Percentiles rank a stretch among this genome's conserved stretches.
Evolutionary conservation across 2,329 filamentous ascomycete genomes (phyloP).

Genomic region (Botrytis squamosa): DNA sequence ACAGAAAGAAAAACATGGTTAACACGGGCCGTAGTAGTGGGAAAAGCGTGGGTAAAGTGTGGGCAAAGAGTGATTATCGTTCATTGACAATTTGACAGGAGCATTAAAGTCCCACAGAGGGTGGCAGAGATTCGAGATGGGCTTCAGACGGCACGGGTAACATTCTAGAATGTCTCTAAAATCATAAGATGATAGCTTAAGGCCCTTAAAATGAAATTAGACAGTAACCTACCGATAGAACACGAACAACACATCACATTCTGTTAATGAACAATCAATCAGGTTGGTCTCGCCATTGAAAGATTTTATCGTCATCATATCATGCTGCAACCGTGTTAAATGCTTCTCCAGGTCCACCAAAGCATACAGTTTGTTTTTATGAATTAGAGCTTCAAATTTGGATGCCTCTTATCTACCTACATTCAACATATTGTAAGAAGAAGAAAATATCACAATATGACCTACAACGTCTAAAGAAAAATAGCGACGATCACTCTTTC

Average conservation of each 20-base stretch:
- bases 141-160: slow-evolving; percentile 14
- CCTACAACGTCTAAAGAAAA: slow-evolving; percentile 4
- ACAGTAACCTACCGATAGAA: neutral
- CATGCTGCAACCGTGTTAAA: neutral
- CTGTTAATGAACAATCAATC: neutral
- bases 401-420: neutral
- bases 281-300: neutral
- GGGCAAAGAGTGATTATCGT: neutral
- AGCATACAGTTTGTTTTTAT: neutral
- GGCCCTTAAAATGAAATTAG: neutral
- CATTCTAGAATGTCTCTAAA: slow-evolving; percentile 20
- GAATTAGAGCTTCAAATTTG: neutral
- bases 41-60: slow-evolving; percentile 2
- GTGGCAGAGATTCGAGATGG: neutral
- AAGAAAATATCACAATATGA: neutral
- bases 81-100: slow-evolving; percentile 9
- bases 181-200: neutral
- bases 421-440: neutral
- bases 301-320: neutral
- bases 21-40: slow-evolving; percentile 16
- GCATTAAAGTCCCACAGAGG: slow-evolving; percentile 12
- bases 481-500: neutral
- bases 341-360: neutral
- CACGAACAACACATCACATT: slow-evolving; percentile 12
- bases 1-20: slow-evolving; percentile 13